phyloP scores from a whole-genome alignment of 202 grass and related monocot genomes.

The Hordeum pubiflorum region DNA sequence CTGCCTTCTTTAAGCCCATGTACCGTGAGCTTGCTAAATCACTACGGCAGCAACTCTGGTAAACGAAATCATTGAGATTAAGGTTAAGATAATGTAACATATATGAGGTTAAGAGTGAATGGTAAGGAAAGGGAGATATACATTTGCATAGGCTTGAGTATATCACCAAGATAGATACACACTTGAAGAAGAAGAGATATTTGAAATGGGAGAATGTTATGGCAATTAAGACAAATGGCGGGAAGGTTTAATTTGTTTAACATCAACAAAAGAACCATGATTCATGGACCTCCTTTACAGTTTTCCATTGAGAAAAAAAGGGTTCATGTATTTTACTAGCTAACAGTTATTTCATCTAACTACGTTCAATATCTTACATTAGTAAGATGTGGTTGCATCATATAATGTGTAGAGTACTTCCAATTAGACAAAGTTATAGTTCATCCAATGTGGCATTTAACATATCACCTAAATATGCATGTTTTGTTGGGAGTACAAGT shows the following conservation, averaged over 20 bases:
- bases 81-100: constrained; percentile 13
- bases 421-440: constrained; percentile 11
- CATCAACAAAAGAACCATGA: background rate
- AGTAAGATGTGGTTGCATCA: background rate
- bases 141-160: background rate
- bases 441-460: background rate
- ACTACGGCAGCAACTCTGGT: constrained; percentile 63
- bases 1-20: constrained; percentile 65
- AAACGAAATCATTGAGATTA: constrained; percentile 10
- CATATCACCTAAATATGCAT: background rate
- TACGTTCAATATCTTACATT: background rate
- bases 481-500: background rate
- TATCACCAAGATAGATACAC: background rate
- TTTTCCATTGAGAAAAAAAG: background rate
- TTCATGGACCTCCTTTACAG: background rate
- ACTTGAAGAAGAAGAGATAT: constrained; percentile 3
- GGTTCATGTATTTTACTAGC: background rate
- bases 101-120: constrained; percentile 2
- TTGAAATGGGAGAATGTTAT: background rate
- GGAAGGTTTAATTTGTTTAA: background rate
- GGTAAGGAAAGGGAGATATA: background rate
- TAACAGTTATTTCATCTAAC: constrained; percentile 1
- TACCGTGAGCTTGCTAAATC: constrained; percentile 55
- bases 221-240: background rate
- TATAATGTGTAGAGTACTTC: constrained; percentile 4